Conservation (phyloP, 1,139 yeast species). For the Yamadazyma epiphylla region DNA sequence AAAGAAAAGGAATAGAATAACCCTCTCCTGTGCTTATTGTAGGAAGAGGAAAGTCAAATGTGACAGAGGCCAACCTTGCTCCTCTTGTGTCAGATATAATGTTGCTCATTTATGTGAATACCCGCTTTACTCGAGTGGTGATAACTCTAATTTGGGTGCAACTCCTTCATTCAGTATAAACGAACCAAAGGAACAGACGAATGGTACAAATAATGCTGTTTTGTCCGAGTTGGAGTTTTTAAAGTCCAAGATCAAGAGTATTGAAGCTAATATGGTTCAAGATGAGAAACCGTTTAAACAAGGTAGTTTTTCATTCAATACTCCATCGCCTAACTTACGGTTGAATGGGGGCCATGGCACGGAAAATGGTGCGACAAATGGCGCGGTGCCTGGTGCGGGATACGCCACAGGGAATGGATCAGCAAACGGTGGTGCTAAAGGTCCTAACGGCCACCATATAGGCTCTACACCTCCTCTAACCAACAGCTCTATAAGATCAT, state of each 20-base stretch:
- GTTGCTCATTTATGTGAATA: slow-evolving; percentile 30
- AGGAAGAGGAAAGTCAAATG: slow-evolving; percentile 41
- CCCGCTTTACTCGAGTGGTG: slow-evolving; percentile 9
- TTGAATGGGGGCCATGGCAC: no score
- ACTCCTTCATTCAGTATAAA: slow-evolving; percentile 13
- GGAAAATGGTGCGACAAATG: not conserved
- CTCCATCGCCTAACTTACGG: slow-evolving; percentile 1
- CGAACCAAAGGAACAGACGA: not conserved
- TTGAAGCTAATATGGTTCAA: slow-evolving; percentile 40
- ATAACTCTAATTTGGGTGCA: not conserved
- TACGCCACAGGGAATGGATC: not conserved
- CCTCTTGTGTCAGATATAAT: slow-evolving; percentile 36
- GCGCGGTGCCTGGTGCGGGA: not conserved
- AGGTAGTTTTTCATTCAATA: slow-evolving; percentile 5
- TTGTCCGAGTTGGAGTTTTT: slow-evolving; percentile 23
- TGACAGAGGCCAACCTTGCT: slow-evolving; percentile 39
- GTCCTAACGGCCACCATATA: not conserved
- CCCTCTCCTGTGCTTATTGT: slow-evolving; percentile 40
- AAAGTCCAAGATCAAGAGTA: slow-evolving; percentile 36
- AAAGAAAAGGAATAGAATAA: slow-evolving; percentile 28
- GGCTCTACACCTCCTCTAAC: not conserved
- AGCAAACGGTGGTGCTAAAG: not conserved
- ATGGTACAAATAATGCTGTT: not conserved
- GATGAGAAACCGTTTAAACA: no score
- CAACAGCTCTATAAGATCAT: no score